These are phyloP conservation scores for Wakefieldia striispora DNA, from an alignment of 768 basidiomycete genomes.

Conservation along the genomic window DNA sequence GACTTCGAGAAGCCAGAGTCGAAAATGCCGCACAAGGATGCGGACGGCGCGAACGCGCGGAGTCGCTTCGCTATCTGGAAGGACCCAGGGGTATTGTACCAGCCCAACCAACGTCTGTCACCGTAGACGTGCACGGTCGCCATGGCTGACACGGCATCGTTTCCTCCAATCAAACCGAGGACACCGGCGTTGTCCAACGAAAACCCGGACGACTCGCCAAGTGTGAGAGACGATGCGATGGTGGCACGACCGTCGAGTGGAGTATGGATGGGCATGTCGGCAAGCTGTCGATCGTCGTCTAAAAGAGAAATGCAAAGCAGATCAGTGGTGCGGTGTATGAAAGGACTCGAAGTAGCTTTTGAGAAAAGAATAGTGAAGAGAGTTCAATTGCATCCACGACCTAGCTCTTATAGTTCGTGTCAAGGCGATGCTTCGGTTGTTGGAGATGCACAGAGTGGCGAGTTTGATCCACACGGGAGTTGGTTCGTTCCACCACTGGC, in stretches of 20 bases:
- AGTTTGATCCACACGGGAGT: too few relatives aligned
- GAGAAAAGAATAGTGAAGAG: too few relatives aligned
- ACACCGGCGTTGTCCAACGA: constrained; percentile 25
- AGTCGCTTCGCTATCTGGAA: constrained; percentile 26
- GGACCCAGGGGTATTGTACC: constrained; percentile 35
- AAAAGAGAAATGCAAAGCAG: background rate
- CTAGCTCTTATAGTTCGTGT: too few relatives aligned
- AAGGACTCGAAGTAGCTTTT: background rate
- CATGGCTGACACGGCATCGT: constrained; percentile 32
- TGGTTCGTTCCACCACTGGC: too few relatives aligned
- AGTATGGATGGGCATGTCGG: constrained; percentile 1
- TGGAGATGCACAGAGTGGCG: too few relatives aligned
- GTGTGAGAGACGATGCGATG: background rate
- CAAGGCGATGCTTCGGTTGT: too few relatives aligned
- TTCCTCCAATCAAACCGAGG: constrained; percentile 29
- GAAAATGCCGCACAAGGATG: background rate
- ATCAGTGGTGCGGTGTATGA: background rate
- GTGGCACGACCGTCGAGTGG: background rate
- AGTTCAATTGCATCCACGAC: too few relatives aligned
- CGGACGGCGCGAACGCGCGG: constrained; percentile 14
- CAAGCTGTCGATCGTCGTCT: background rate
- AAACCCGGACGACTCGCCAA: constrained; percentile 7
- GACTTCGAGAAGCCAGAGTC: background rate
- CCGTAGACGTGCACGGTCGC: constrained; percentile 27
- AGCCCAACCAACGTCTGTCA: constrained; percentile 29